Conservation (phyloP, 1,139 yeast genomes). For the Candida mesenterica region DNA sequence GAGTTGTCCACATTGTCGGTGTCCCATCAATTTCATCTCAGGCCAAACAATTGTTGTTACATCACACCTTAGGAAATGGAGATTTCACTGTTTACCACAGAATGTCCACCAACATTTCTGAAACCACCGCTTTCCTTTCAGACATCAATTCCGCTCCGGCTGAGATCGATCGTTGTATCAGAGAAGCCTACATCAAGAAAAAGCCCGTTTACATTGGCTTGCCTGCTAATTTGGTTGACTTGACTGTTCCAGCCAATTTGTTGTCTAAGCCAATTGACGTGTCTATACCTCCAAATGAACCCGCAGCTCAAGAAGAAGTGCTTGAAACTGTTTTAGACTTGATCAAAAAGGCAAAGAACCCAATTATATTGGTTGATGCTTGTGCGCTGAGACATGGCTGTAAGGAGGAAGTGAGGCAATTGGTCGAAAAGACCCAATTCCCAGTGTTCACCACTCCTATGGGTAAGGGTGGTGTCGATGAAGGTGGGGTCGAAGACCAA, state of each 20-base stretch:
- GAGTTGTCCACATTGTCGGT: slow-evolving; percentile 55
- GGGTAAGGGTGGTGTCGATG: slow-evolving; percentile 22
- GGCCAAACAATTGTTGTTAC: slow-evolving; percentile 50
- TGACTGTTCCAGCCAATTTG: slow-evolving; percentile 27
- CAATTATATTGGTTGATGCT: slow-evolving; percentile 37
- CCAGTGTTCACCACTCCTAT: slow-evolving; percentile 21
- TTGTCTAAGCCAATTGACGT: slow-evolving; percentile 35
- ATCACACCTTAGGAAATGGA: slow-evolving; percentile 80
- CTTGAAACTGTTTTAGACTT: slow-evolving; percentile 27
- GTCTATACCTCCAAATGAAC: slow-evolving; percentile 26
- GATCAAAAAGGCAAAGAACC: slow-evolving; percentile 29
- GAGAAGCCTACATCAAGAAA: slow-evolving; percentile 37
- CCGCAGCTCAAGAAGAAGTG: slow-evolving; percentile 32
- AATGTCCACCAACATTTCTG: slow-evolving; percentile 47
- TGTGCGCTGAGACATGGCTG: slow-evolving; percentile 36
- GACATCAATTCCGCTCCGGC: slow-evolving; percentile 30
- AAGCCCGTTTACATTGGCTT: slow-evolving; percentile 40
- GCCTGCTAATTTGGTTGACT: slow-evolving; percentile 39
- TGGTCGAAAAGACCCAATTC: slow-evolving; percentile 32
- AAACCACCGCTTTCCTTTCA: slow-evolving; percentile 31
- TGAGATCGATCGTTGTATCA: slow-evolving; percentile 36
- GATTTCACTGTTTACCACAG: slow-evolving; percentile 76
- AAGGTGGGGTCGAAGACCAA: slow-evolving; percentile 31
- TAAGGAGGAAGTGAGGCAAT: slow-evolving; percentile 28
- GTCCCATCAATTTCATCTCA: slow-evolving; percentile 63